phyloP scores from a whole-genome alignment of 805 yeast genomes.

The Schwanniomyces yamadae region DNA sequence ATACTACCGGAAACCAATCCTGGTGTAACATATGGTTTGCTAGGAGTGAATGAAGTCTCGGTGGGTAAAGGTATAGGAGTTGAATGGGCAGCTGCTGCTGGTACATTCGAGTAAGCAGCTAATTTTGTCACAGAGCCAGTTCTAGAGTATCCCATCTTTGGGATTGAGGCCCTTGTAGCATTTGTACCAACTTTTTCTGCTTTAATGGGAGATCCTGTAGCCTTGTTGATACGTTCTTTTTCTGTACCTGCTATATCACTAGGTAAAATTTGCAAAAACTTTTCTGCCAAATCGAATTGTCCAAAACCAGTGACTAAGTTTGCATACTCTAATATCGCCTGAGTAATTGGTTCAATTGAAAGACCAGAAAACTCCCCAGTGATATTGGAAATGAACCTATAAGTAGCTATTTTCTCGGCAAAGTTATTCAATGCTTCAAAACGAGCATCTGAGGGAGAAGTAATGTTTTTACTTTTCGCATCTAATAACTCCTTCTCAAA shows the following conservation, averaged over 20 bases:
- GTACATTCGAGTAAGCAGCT: background rate
- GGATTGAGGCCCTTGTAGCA: constrained; percentile 6
- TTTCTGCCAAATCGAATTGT: constrained; percentile 75
- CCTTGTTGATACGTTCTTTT: constrained; percentile 70
- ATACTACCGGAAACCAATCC: no score
- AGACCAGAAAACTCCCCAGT: constrained; percentile 39
- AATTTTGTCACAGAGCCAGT: constrained; percentile 1
- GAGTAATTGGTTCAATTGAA: constrained; percentile 50
- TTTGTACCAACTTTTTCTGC: constrained; percentile 5
- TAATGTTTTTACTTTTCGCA: constrained; percentile 40
- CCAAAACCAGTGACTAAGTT: constrained; percentile 79
- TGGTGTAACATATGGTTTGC: constrained; percentile 15
- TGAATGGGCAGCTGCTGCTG: constrained; percentile 3
- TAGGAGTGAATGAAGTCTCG: constrained; percentile 15
- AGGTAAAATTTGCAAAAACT: constrained; percentile 70
- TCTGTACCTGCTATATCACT: constrained; percentile 67
- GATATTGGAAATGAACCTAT: constrained; percentile 49
- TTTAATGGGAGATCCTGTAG: constrained; percentile 39
- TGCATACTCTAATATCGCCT: constrained; percentile 77
- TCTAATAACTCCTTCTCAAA: constrained; percentile 45
- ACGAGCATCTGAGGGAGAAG: constrained; percentile 79
- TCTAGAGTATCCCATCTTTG: constrained; percentile 13
- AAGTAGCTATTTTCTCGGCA: constrained; percentile 80
- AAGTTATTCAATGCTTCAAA: constrained; percentile 77
- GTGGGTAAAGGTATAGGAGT: constrained; percentile 11